Base-by-base conservation (phyloP, 257 asterid species). In the Solanum rostratum region DNA sequence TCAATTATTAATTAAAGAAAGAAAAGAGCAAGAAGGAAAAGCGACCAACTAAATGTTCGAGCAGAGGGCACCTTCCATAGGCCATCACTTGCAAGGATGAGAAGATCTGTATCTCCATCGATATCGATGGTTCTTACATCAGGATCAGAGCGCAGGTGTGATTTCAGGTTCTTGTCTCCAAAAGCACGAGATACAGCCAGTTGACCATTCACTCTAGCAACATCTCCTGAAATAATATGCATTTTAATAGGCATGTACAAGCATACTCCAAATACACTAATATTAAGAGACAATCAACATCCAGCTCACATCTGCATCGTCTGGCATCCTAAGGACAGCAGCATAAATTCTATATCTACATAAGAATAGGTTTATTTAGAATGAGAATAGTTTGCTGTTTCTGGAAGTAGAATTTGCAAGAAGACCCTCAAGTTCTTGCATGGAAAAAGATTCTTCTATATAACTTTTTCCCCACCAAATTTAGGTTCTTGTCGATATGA, bases 31-130 rank as follows among this genome's bases (percentile, higher is more conserved):
- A 5, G 14, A 73, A 76, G 22, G 55, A 52, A 70, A 24, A 30
- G 30, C 4, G 7, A 59, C 15, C 66, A 59, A 59, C 66, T 59
- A n/a, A 27, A 80, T 12, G 29, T 15, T 10, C 22, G 18, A 59
- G 39, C 63, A 39, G 39, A 82, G 54, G 54, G 20, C 41, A 92
- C 99, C 99, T 95, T 95, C 99, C 99, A 95, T 83, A 95, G 73
- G 74, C 99, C 99, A 85, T 95, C 99, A 65, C 99, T 95, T 13
- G 99, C 99, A 65, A 95, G 97, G 88, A 95, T 95, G 62, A 95
- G 93, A 81, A 94, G 85, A 39, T 95, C 97, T 3, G 94, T 89
- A 20, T 92, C 93, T 11, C 85, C 86, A 71, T 92, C 91, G 68
- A 95, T 87, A 45, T 88, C 90, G 68, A 94, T 92, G 45, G 83